A percentile compares a stretch with the other conserved stretches of the same genome.
These are phyloP conservation scores for Papiliotrema laurentii DNA, from an alignment of 1,284 basidiomycete genomes.

Conservation along the genomic window DNA sequence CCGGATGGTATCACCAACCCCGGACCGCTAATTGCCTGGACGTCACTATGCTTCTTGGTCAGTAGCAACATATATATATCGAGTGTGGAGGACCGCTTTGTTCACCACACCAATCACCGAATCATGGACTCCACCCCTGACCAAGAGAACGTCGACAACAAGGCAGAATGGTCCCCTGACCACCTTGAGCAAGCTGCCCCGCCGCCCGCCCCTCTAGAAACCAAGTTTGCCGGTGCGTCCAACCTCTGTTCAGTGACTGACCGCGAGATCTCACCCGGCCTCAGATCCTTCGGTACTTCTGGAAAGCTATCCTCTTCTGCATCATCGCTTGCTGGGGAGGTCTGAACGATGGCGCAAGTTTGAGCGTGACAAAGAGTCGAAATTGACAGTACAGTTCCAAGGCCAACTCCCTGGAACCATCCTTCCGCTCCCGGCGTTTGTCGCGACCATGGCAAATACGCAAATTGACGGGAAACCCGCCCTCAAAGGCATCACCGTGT, in stretches of 20 bases:
- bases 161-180: too few species aligned
- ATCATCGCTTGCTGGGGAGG: constrained; percentile 7
- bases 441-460: constrained; percentile 3
- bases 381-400: constrained; percentile 1
- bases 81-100: too few species aligned
- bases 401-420: constrained; percentile 6
- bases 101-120: too few species aligned
- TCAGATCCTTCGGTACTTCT: constrained; percentile 2
- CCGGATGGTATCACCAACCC: too few species aligned
- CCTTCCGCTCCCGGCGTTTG: constrained; percentile 6
- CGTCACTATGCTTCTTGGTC: too few species aligned
- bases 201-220: too few species aligned
- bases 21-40: too few species aligned
- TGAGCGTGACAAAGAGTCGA: too few species aligned
- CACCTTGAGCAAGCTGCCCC: too few species aligned
- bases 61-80: too few species aligned
- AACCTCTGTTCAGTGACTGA: background rate
- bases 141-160: too few species aligned
- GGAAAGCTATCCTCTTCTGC: constrained; percentile 11
- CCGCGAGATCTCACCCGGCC: background rate
- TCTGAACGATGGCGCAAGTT: constrained; percentile 10
- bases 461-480: background rate
- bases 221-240: constrained; percentile 8
- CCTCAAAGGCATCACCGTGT: background rate
- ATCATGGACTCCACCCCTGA: too few species aligned